Percentiles rank a stretch among this genome's conserved stretches.
Evolutionary conservation across 768 basidiomycete genomes (phyloP).

Genomic region (Suillus alpinus): DNA sequence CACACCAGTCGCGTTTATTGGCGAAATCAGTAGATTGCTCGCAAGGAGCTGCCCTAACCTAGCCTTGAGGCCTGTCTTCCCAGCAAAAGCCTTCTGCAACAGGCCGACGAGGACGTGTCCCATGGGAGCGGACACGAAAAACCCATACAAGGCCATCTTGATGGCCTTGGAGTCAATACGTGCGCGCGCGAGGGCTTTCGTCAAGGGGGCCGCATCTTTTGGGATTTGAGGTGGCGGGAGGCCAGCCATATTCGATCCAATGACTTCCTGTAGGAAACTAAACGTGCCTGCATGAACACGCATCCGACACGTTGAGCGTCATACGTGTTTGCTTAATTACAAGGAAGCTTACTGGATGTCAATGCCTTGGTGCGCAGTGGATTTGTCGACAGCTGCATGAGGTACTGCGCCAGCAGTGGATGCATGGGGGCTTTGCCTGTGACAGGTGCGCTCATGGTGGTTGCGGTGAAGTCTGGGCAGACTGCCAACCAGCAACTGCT

Average conservation of each 20-base stretch:
- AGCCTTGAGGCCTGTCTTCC: constrained; percentile 60
- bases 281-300: constrained; percentile 37
- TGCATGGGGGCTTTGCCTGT: constrained; percentile 23
- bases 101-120: constrained; percentile 70
- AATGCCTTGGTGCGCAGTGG: constrained; percentile 80
- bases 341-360: constrained; percentile 55
- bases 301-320: not conserved
- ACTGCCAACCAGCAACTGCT: constrained; percentile 16
- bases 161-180: constrained; percentile 69
- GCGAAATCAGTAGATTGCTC: constrained; percentile 73
- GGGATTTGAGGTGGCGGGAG: constrained; percentile 47
- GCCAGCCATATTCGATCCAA: constrained; percentile 70
- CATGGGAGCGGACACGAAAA: constrained; percentile 80
- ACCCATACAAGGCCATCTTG: constrained; percentile 84
- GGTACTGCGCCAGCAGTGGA: constrained; percentile 67
- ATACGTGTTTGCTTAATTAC: not conserved
- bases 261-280: constrained; percentile 76
- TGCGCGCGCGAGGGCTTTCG: constrained; percentile 49
- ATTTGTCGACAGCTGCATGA: constrained; percentile 60
- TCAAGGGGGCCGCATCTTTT: constrained; percentile 52
- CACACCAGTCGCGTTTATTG: constrained; percentile 69
- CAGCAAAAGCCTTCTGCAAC: constrained; percentile 75
- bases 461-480: constrained; percentile 10
- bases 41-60: constrained; percentile 73
- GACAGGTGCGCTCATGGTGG: constrained; percentile 39